These are phyloP conservation scores for Linnemannia exigua DNA, from an alignment of 192 early-diverging fungal genomes.

Conservation along the genomic window DNA sequence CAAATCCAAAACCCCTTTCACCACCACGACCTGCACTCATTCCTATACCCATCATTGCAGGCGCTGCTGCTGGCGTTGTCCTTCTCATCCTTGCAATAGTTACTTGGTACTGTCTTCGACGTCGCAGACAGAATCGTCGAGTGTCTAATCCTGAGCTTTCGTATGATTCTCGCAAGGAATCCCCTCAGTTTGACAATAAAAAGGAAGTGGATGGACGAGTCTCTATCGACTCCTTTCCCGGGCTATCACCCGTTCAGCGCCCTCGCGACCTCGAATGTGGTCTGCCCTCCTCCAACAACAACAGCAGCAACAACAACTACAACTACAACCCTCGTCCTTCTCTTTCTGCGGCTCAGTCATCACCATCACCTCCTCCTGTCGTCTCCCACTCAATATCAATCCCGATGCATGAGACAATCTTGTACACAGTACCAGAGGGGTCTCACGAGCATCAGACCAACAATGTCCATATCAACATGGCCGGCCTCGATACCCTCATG, in stretches of 20 bases:
- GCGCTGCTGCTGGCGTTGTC: constrained; percentile 18
- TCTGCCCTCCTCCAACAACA: not conserved
- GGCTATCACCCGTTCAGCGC: not conserved
- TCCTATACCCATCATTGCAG: constrained; percentile 12
- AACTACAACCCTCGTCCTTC: not conserved
- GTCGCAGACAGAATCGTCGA: constrained; percentile 12
- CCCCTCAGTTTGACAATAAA: not conserved
- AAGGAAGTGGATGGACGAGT: not conserved
- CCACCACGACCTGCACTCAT: constrained; percentile 1
- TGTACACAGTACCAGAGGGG: not conserved
- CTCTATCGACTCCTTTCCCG: not conserved
- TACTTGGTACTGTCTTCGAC: constrained; percentile 22
- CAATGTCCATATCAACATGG: constrained; percentile 37
- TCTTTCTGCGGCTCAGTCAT: not conserved
- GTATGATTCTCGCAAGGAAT: too few relatives aligned
- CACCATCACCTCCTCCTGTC: not conserved
- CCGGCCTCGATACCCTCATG: constrained; percentile 20
- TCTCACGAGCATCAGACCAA: not conserved
- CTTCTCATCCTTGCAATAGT: constrained; percentile 17
- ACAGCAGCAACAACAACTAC: too few relatives aligned
- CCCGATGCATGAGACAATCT: not conserved
- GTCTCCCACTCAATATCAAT: not conserved
- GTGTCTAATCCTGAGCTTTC: not conserved
- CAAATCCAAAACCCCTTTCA: not conserved
- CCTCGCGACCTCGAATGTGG: not conserved